phyloP scores from a whole-genome alignment of 768 basidiomycete genomes.

The Boletus sp. region DNA sequence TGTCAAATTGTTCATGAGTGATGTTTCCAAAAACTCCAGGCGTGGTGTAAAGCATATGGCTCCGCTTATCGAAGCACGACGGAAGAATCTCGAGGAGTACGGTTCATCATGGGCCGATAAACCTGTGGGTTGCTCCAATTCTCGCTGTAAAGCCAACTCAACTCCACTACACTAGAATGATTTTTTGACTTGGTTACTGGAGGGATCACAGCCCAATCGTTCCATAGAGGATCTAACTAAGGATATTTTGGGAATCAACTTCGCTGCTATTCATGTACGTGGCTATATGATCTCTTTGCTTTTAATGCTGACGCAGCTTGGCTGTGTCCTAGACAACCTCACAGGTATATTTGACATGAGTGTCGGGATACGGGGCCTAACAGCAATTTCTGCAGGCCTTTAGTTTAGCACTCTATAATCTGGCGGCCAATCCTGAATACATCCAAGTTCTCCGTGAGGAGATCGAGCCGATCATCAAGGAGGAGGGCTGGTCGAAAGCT shows the following conservation, averaged over 20 bases:
- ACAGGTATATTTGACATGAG: background rate
- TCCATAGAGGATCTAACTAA: constrained; percentile 20
- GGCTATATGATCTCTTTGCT: too few species aligned
- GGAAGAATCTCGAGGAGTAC: background rate
- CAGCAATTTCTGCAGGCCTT: too few species aligned
- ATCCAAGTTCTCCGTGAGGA: too few species aligned
- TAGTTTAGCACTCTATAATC: too few species aligned
- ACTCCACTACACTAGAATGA: constrained; percentile 25
- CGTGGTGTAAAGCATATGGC: constrained; percentile 18
- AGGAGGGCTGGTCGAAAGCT: too few species aligned
- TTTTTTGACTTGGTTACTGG: constrained; percentile 34
- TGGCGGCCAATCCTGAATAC: too few species aligned
- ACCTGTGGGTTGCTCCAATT: constrained; percentile 1
- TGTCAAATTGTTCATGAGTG: background rate
- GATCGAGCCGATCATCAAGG: too few species aligned
- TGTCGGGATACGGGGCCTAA: too few species aligned
- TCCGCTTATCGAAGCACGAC: constrained; percentile 24
- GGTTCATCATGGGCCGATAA: background rate
- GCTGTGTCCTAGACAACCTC: constrained; percentile 6
- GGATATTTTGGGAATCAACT: constrained; percentile 16
- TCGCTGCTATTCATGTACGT: constrained; percentile 25
- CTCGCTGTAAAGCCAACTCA: background rate
- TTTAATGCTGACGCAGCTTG: background rate
- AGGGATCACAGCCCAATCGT: constrained; percentile 18
- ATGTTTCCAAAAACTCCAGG: constrained; percentile 3